Base-by-base conservation (phyloP, 1,284 basidiomycete species). In the Xanthoconium separans region DNA sequence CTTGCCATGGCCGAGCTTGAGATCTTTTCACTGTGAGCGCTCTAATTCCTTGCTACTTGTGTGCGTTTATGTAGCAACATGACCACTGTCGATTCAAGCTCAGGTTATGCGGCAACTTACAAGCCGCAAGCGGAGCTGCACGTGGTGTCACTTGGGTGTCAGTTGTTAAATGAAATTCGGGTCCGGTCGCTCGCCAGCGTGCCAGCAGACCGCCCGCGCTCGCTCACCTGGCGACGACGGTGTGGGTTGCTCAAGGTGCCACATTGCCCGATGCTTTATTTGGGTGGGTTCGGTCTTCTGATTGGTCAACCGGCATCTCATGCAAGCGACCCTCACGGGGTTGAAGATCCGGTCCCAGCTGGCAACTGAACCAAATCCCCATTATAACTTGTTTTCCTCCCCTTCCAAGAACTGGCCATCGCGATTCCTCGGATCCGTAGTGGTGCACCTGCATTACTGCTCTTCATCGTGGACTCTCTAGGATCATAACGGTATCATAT, bases 211-310 rank as follows among this genome's bases (percentile, higher is more conserved):
- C 16, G 20, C 20, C 7, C 12, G 18, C 18, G 27, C 27, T 39
- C 24, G 10, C 36, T 15, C n/a, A n/a, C n/a, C n/a, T n/a, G n/a
- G n/a, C 30, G 11, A 16, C 24, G 27, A 18, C 46, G 34, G 27
- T 47, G 44, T 34, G 34, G 34, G 15, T 36, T 13, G 34, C 34
- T n/a, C 16, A 9, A 16, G 3, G 44, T 22, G 37, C 24, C 39
- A 44, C 45, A 37, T 6, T 42, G 3, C 27, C 24, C 24, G 13
- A 13, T 39, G n/a, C 51, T 61, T 44, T 46, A 51, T 63, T 52
- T 63, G 41, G 61, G 44, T 51, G 10, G 33, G 44, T 52, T 10
- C 8, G 27, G 40, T 31, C 20, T 6, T 54, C 41, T 36, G 31
- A 31, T 39, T 31, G 40, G 27, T 37, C 16, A 34, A 43, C 36